A percentile compares a stretch with the other conserved stretches of the same genome.
Conservation (phyloP, 2,329 filamentous ascomycete genomes). For the Zymoseptoria brevis region DNA sequence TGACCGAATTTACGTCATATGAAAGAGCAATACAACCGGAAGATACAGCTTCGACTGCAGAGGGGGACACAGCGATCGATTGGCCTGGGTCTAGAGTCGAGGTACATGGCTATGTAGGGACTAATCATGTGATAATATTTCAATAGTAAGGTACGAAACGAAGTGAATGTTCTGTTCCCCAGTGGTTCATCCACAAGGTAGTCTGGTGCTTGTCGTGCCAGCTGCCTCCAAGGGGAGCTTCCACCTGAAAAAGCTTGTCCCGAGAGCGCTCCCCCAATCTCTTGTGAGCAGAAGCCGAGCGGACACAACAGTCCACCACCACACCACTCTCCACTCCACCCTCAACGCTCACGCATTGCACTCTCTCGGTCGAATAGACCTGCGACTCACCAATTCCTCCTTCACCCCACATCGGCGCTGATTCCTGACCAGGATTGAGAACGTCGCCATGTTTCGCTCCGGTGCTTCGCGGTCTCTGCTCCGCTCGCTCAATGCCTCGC, state of each 20-base stretch:
- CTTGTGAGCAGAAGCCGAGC: neutral
- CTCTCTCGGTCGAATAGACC: neutral
- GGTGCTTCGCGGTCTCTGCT: conserved; percentile 36
- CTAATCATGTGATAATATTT: neutral
- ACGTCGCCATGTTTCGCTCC: conserved; percentile 35
- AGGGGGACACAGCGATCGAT: neutral
- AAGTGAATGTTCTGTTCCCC: neutral
- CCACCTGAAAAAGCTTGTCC: neutral
- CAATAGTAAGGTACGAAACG: neutral
- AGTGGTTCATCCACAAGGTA: neutral
- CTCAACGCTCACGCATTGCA: neutral
- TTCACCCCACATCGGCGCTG: neutral
- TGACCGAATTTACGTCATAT: neutral
- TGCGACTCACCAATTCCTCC: neutral
- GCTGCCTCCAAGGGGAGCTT: neutral
- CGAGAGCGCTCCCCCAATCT: neutral
- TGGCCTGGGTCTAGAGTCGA: neutral
- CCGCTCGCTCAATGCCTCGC: conserved; percentile 30
- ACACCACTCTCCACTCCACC: neutral
- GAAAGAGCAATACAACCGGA: neutral
- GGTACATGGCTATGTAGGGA: neutral
- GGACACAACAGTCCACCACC: neutral
- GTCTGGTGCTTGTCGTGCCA: neutral
- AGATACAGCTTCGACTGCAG: neutral
- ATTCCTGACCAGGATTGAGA: neutral